Evolutionary conservation across 257 asterid genomes (phyloP).

Genomic region (Knoxia roxburghii): DNA sequence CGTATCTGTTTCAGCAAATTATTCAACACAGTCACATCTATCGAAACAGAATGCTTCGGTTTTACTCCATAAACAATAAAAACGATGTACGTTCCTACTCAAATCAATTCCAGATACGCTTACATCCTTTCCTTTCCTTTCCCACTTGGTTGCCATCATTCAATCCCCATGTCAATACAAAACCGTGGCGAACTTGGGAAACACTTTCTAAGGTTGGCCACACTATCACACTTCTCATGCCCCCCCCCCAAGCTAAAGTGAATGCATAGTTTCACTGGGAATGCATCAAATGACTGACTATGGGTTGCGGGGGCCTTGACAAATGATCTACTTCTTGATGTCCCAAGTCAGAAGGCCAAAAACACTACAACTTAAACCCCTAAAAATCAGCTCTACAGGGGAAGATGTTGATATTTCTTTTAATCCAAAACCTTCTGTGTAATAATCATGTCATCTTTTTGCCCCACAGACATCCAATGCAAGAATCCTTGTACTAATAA

Average conservation of each 20-base stretch:
- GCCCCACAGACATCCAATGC: no score
- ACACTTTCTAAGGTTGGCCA: neutral
- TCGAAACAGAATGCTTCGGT: neutral
- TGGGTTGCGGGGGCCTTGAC: no score
- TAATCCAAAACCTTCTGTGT: neutral
- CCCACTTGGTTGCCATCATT: neutral
- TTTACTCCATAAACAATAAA: neutral
- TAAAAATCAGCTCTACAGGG: neutral
- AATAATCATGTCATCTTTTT: neutral
- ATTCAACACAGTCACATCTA: neutral
- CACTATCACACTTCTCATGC: neutral
- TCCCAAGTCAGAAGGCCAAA: no score
- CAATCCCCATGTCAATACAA: neutral
- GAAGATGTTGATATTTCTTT: neutral
- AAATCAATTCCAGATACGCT: neutral
- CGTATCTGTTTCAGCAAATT: conserved; percentile 45
- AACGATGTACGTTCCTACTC: neutral
- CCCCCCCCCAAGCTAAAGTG: neutral
- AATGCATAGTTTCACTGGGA: neutral
- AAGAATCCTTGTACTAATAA: no score
- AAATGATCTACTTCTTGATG: no score
- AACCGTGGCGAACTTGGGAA: neutral
- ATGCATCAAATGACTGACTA: neutral
- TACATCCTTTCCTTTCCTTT: neutral
- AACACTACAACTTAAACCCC: neutral